Conservation (phyloP, 805 yeast genomes). For the Ogataea methanolica region DNA sequence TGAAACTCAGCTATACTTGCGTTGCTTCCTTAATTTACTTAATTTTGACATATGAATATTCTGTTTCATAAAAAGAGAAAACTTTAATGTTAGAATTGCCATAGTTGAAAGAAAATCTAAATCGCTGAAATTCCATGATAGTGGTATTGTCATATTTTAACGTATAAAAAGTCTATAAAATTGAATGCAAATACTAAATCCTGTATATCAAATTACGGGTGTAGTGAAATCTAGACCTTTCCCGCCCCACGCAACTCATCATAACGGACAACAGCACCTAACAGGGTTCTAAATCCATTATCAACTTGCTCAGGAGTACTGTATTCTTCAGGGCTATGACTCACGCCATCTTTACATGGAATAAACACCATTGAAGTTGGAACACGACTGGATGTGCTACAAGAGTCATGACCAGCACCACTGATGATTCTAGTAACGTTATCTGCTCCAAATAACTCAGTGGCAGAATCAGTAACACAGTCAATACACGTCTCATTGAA, state of each 20-base stretch:
- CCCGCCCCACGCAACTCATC: constrained; percentile 13
- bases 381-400: constrained; percentile 47
- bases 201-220: no score
- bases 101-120: no score
- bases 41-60: no score
- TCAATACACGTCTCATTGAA: constrained; percentile 49
- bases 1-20: no score
- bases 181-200: no score
- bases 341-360: constrained; percentile 62
- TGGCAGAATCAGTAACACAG: constrained; percentile 50
- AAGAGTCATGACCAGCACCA: constrained; percentile 76
- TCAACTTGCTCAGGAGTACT: constrained; percentile 61
- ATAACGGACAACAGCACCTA: constrained; percentile 40
- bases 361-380: constrained; percentile 76
- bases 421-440: constrained; percentile 45
- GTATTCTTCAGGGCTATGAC: constrained; percentile 65
- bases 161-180: no score
- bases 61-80: no score
- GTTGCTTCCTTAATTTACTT: no score
- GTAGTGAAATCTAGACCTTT: no score
- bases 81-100: no score
- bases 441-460: constrained; percentile 42
- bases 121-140: no score
- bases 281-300: constrained; percentile 51
- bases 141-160: no score